Conservation (phyloP, 1,284 basidiomycete species). For the Cutaneotrichosporon daszewskae region DNA sequence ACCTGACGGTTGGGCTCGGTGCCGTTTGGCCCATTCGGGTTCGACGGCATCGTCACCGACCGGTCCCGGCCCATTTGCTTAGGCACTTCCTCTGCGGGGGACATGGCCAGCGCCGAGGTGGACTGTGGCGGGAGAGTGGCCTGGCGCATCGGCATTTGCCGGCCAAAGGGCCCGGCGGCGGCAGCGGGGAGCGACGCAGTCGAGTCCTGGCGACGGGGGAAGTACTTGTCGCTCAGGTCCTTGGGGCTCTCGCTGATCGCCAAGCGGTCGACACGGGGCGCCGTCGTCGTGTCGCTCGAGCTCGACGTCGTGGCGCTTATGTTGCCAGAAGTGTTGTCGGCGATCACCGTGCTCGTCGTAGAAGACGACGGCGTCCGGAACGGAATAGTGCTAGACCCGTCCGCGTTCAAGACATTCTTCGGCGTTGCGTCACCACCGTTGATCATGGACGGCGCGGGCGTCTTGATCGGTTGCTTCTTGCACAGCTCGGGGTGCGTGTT, state of each 20-base stretch:
- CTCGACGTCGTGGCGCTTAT: slow-evolving; percentile 4
- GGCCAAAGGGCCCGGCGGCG: slow-evolving; percentile 12
- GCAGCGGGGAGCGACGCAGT: slow-evolving; percentile 55
- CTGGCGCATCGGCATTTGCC: slow-evolving; percentile 16
- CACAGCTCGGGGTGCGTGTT: slow-evolving; percentile 84
- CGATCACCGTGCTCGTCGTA: slow-evolving; percentile 29
- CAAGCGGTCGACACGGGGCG: slow-evolving; percentile 19
- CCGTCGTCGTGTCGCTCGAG: slow-evolving; percentile 23
- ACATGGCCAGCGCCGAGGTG: background rate
- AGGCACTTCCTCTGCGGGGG: background rate
- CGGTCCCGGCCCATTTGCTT: slow-evolving; percentile 2
- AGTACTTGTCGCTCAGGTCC: slow-evolving; percentile 61
- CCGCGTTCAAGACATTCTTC: slow-evolving; percentile 26
- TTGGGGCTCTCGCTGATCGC: slow-evolving; percentile 27
- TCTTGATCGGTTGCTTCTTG: slow-evolving; percentile 44
- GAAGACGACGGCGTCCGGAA: slow-evolving; percentile 33
- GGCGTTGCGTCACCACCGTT: slow-evolving; percentile 28
- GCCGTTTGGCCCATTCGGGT: background rate
- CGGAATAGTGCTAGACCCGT: slow-evolving; percentile 38
- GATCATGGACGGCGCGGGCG: slow-evolving; percentile 35
- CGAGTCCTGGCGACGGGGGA: slow-evolving; percentile 63
- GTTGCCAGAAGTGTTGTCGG: background rate
- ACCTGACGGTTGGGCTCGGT: slow-evolving; percentile 7
- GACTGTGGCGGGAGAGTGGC: slow-evolving; percentile 14
- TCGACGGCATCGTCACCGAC: slow-evolving; percentile 13